Percentiles rank a stretch among this genome's conserved stretches.
phyloP scores from a whole-genome alignment of 108 stramenopile genomes.

The Skeletonema costatum region DNA sequence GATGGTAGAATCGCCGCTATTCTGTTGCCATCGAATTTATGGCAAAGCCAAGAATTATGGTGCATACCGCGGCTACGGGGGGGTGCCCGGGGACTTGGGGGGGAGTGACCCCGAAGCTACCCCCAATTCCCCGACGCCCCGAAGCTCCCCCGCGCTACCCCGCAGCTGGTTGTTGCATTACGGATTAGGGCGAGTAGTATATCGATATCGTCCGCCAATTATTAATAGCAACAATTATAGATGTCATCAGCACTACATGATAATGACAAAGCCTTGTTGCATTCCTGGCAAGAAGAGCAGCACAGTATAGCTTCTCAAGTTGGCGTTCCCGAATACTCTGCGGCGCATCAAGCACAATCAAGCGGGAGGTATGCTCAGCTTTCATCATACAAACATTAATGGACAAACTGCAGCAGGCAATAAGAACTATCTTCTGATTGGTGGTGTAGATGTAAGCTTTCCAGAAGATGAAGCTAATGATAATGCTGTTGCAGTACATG shows the following conservation, averaged over 20 bases:
- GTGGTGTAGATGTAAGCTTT: slow-evolving; percentile 76
- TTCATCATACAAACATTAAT: slow-evolving; percentile 5
- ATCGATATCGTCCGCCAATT: no score
- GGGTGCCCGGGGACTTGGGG: no score
- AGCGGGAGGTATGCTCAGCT: not conserved
- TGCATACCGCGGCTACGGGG: no score
- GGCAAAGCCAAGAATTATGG: no score
- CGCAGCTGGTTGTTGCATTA: no score
- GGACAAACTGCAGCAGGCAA: not conserved
- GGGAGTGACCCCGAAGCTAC: no score
- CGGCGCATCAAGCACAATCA: not conserved
- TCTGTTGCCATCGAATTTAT: no score
- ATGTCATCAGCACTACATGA: not conserved
- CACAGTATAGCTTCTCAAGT: slow-evolving; percentile 40
- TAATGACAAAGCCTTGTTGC: not conserved
- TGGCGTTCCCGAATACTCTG: slow-evolving; percentile 11
- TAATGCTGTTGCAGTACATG: slow-evolving; percentile 61
- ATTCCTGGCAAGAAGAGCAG: slow-evolving; percentile 49
- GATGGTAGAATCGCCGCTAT: no score
- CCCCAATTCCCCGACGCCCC: no score
- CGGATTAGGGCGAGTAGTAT: no score
- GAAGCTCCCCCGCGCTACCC: no score
- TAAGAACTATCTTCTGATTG: slow-evolving; percentile 38
- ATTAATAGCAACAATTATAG: no score
- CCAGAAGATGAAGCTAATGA: slow-evolving; percentile 20